Conservation (phyloP, 2,329 filamentous ascomycete genomes). For the Aspergillus latus region DNA sequence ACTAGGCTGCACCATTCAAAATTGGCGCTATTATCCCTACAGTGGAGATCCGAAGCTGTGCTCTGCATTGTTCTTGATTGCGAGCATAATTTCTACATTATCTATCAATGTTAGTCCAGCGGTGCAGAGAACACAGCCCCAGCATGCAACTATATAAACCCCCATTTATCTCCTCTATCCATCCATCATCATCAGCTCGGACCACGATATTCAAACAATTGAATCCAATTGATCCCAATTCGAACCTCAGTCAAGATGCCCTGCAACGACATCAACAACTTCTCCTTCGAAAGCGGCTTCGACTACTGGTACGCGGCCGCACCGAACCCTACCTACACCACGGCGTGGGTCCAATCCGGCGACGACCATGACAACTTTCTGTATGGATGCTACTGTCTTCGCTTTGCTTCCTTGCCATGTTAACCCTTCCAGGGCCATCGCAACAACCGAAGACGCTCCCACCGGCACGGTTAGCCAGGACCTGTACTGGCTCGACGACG, state of each 20-base stretch:
- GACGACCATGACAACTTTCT: not conserved
- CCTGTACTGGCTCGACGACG: slow-evolving; percentile 6
- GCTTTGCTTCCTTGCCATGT: not conserved
- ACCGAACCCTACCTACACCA: not conserved
- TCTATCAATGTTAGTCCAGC: too few relatives aligned
- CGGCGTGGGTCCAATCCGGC: not conserved
- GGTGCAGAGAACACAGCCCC: too few relatives aligned
- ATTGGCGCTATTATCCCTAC: not conserved
- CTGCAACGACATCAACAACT: slow-evolving; percentile 6
- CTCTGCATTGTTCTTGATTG: too few relatives aligned
- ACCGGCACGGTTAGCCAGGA: not conserved
- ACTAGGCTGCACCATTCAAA: not conserved
- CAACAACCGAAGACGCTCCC: not conserved
- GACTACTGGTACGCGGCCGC: not conserved
- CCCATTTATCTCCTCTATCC: not conserved
- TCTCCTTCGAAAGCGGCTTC: not conserved
- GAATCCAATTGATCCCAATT: not conserved
- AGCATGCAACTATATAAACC: not conserved
- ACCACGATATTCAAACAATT: too few relatives aligned
- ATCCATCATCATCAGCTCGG: not conserved
- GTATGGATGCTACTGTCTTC: not conserved
- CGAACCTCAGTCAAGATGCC: not conserved
- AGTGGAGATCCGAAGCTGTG: not conserved
- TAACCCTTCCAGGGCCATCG: not conserved
- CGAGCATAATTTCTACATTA: too few relatives aligned